Evolutionary conservation across 2,329 filamentous ascomycete genomes (phyloP).

Genomic region (Paecilomyces sp.): DNA sequence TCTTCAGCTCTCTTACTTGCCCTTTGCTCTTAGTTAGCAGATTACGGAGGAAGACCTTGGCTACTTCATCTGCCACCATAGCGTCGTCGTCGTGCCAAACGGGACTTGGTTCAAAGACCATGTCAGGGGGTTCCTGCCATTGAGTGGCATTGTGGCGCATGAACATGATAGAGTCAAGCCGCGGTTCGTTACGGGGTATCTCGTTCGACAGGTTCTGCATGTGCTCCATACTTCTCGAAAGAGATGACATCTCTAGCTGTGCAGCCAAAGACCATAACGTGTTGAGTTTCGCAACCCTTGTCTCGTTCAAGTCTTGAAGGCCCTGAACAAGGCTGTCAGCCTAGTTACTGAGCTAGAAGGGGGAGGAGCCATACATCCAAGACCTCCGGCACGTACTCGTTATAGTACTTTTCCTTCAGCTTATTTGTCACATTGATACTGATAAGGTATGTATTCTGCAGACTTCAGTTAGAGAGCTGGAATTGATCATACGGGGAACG

Average conservation of each 20-base stretch:
- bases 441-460: constrained; percentile 86
- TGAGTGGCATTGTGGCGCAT: constrained; percentile 78
- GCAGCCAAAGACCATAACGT: constrained; percentile 75
- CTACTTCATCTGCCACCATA: constrained; percentile 79
- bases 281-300: constrained; percentile 77
- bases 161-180: constrained; percentile 97
- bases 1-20: constrained; percentile 69
- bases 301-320: constrained; percentile 88
- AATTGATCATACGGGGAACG: not conserved
- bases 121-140: constrained; percentile 79
- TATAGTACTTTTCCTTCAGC: constrained; percentile 94
- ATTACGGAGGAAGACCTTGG: constrained; percentile 87
- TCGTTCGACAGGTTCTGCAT: constrained; percentile 69
- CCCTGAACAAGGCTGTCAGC: constrained; percentile 33
- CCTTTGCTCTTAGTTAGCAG: constrained; percentile 84
- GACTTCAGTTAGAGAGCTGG: constrained; percentile 15
- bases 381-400: constrained; percentile 91
- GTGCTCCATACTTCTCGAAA: constrained; percentile 65
- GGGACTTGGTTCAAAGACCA: constrained; percentile 85
- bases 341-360: constrained; percentile 1
- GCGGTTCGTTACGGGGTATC: constrained; percentile 79
- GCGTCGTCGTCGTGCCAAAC: constrained; percentile 91
- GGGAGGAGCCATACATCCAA: constrained; percentile 59
- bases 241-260: constrained; percentile 69
- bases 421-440: constrained; percentile 95